Evolutionary conservation across 768 basidiomycete species (phyloP), one percentile per base, ranked within the genome.

Genomic region (Chalciporus sphaerocephalus): DNA sequence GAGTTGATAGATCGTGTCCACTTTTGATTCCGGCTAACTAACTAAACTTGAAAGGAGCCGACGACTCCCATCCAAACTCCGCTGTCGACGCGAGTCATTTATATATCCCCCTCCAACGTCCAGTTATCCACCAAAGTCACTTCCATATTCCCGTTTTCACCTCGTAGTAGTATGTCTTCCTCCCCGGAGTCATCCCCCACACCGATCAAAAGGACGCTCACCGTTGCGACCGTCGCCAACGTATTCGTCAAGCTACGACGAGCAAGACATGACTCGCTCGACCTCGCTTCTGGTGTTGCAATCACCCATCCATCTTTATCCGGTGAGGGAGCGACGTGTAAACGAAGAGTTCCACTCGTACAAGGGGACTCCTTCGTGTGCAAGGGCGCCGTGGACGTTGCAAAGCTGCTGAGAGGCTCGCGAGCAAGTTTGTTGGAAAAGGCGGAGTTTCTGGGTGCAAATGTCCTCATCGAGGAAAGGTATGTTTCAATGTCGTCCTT

Each of bases 391-490:
- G 85, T 88, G 24, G 81, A 85, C 55, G 70, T 78, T 27, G 56
- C 63, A 17, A 75, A 74, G 44, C 69, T 89, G 12, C 66, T 89
- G 39, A 67, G 81, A 11, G 75, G 72, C 5, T 75, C 80, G 22
- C 73, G 83, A 38, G 62, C 67, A 2, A 64, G 67, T 33, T 59
- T 87, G 44, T 55, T 81, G 41, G 74, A 79, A 48, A 68, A 70
- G 44, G 79, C 79, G 13, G 65, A 70, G 42, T 52, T 57, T 8
- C 51, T 76, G 16, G 82, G 79, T 13, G 80, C 74, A 4, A 82
- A 81, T 54, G 78, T 77, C 1, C 71, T 89, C 43, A 74, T 82
- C 3, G 79, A 87, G 33, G 87, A 89, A 58, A 71, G 75, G 87
- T 87, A 58, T 37, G 85, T 79, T 22, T 38, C 23, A 8, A 9